phyloP scores from a whole-genome alignment of 495 filamentous ascomycete genomes.

The Evernia prunastri region DNA sequence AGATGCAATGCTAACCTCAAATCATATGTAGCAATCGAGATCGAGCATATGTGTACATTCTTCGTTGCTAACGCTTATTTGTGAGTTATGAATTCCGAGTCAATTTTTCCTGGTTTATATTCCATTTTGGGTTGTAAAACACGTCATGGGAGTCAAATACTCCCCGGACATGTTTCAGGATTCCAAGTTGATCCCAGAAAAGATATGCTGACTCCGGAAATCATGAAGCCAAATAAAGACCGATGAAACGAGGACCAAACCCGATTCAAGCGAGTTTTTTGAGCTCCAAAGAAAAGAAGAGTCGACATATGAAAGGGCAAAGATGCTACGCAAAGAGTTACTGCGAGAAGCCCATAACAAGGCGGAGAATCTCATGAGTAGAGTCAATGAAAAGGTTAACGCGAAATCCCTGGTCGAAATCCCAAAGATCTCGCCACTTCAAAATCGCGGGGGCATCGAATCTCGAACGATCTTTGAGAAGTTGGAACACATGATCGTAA shows the following conservation, averaged over 20 bases:
- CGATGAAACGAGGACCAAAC: slow-evolving; percentile 51
- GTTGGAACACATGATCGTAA: slow-evolving; percentile 46
- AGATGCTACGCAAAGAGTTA: slow-evolving; percentile 69
- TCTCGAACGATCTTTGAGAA: slow-evolving; percentile 49
- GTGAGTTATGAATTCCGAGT: too few relatives aligned
- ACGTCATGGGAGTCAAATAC: too few relatives aligned
- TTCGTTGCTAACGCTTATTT: slow-evolving; percentile 79
- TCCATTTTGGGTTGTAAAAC: too few relatives aligned
- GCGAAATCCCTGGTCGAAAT: slow-evolving; percentile 56
- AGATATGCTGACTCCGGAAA: too few relatives aligned
- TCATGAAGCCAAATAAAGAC: slow-evolving; percentile 75
- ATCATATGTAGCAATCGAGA: slow-evolving; percentile 51
- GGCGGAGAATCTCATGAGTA: slow-evolving; percentile 40
- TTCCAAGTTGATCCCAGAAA: too few relatives aligned
- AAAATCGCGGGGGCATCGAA: slow-evolving; percentile 55
- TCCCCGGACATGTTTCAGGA: too few relatives aligned
- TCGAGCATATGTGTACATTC: slow-evolving; percentile 76
- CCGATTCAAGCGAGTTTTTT: slow-evolving; percentile 60
- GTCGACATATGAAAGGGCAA: slow-evolving; percentile 68
- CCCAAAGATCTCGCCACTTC: slow-evolving; percentile 48
- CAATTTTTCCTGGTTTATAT: too few relatives aligned
- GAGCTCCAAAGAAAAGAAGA: slow-evolving; percentile 61
- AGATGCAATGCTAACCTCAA: not conserved
- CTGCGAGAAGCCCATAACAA: slow-evolving; percentile 49
- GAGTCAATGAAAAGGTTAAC: slow-evolving; percentile 38